Base-by-base conservation (phyloP, 2,329 filamentous ascomycete genomes). In the Diaporthe vaccinii region DNA sequence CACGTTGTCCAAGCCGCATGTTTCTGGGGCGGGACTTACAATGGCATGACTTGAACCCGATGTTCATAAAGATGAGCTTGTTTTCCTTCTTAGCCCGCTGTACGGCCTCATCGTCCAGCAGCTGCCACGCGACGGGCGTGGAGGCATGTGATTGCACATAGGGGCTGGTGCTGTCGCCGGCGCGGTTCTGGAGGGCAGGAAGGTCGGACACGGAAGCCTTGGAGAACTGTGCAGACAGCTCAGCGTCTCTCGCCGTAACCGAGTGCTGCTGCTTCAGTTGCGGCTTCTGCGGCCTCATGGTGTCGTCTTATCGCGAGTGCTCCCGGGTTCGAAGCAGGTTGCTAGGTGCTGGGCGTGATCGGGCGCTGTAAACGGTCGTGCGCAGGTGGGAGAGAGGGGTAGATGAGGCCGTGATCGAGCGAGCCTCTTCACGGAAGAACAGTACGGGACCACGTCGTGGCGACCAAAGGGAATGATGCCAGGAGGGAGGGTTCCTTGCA, bases 1-100 rank as follows among this genome's bases (percentile, higher is more conserved):
- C 17, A 65, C 20, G 39, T 34, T 28, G 58, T 25, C 57, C 34
- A 12, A 14, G 20, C 15, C 46, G 10, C 34, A 36, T 46, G 28
- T 62, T 20, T 58, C 10, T 49, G 44, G 20, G 31, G 69, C 55
- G 34, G 58, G 51, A 87, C 93, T 82, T 86, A 97, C 97, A 98
- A 86, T 98, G 96, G 83, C 97, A 98, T 57, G 97, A 95, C 28
- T 94, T 94, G 86, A 98, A 99, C 67, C 97, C 97, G 81, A 98
- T 96, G 82, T 96, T 97, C 77, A 98, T 87, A 82, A 98, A 98
- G 76, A 99, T 92, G 75, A 98, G 88, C 81, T 95, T 94, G 84
- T 98, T 97, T 79, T 96, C 91, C 79, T 88, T 91, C 83, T 91
- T 93, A 22, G 97, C 96, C 65, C 95, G 88, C 77, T 90, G 90